These are phyloP conservation scores for Sphagnum fallax DNA, from an alignment of 228 moss, liverwort and hornwort genomes.

Conservation along the genomic window DNA sequence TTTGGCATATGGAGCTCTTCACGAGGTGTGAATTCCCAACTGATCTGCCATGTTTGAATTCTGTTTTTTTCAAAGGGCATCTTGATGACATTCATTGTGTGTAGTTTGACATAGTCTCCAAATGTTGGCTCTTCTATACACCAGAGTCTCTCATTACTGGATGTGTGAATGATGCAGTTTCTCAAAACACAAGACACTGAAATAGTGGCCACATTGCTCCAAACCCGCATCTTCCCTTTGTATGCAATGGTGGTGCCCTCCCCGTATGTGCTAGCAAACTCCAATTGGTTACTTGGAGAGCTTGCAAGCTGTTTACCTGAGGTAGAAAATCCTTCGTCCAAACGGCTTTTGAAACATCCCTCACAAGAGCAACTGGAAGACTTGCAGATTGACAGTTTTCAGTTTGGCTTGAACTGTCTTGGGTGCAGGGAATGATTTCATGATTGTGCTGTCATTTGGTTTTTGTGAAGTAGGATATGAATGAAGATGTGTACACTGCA, in stretches of 20 bases:
- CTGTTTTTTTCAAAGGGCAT: not conserved
- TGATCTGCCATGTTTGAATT: not conserved
- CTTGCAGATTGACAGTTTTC: too few relatives aligned
- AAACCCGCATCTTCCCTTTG: slow-evolving; percentile 46
- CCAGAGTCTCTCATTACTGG: too few relatives aligned
- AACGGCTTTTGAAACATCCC: not conserved
- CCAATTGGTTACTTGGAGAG: slow-evolving; percentile 64
- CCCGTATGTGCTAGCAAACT: slow-evolving; percentile 51
- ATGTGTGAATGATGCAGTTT: slow-evolving; percentile 13
- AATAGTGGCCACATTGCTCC: slow-evolving; percentile 36
- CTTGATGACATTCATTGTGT: too few relatives aligned
- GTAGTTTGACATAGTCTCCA: not conserved
- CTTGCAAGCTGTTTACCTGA: slow-evolving; percentile 54
- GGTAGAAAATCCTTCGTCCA: slow-evolving; percentile 10
- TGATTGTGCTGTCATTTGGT: not conserved
- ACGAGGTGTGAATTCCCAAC: slow-evolving; percentile 22
- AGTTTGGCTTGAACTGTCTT: too few relatives aligned
- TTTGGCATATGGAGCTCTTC: slow-evolving; percentile 62
- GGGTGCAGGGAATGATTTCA: too few relatives aligned
- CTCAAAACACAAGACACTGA: slow-evolving; percentile 49
- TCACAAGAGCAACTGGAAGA: not conserved
- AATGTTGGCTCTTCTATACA: not conserved
- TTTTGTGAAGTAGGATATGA: slow-evolving; percentile 25
- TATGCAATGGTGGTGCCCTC: slow-evolving; percentile 43
- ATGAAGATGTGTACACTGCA: slow-evolving; percentile 40